Evolutionary conservation across 805 yeast genomes (phyloP).

Genomic region (Candida fluviatilis): DNA sequence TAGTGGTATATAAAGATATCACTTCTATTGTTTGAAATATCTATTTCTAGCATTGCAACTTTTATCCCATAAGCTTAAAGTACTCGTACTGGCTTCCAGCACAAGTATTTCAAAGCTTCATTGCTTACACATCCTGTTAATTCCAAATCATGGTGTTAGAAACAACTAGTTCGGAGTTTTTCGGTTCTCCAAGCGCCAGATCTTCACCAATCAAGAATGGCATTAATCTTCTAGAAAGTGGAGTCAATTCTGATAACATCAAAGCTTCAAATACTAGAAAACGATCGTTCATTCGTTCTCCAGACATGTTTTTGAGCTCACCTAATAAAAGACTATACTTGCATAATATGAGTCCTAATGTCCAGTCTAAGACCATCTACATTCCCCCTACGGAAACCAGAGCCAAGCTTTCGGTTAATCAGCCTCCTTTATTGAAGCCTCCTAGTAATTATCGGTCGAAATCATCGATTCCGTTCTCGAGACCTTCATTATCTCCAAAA

Average conservation of each 20-base stretch:
- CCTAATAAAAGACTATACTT: constrained; percentile 24
- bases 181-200: constrained; percentile 3
- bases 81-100: no score
- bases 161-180: neutral
- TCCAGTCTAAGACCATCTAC: constrained; percentile 22
- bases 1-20: no score
- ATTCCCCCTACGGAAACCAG: constrained; percentile 5
- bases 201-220: neutral
- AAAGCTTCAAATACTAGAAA: constrained; percentile 1
- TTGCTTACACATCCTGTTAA: no score
- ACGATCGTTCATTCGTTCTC: constrained; percentile 2
- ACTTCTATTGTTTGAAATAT: no score
- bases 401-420: neutral
- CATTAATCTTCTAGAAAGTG: neutral
- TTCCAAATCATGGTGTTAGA: no score
- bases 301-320: constrained; percentile 2
- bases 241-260: constrained; percentile 1
- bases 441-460: constrained; percentile 22
- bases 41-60: no score
- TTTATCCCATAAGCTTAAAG: no score
- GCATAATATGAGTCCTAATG: constrained; percentile 36
- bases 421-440: constrained; percentile 16
- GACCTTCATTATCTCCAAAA: constrained; percentile 19
- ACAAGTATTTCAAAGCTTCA: no score
- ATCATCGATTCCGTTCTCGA: constrained; percentile 16